Conservation (phyloP, 805 yeast genomes). For the Yarrowia hollandica region DNA sequence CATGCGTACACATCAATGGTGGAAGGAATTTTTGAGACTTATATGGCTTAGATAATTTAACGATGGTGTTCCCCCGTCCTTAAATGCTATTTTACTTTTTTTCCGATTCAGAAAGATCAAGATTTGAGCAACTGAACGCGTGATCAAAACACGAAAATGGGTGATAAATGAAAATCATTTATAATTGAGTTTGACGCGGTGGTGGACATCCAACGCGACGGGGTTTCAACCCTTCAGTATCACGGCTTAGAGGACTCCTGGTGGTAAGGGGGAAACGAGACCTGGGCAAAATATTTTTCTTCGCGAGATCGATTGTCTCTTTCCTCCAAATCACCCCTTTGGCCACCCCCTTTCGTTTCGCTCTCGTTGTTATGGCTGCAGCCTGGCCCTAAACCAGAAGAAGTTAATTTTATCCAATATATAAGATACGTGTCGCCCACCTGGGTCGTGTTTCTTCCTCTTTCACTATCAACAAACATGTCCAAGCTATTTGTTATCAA, state of each 20-base stretch:
- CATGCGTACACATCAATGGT: background rate
- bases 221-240: background rate
- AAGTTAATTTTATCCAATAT: slow-evolving; percentile 5
- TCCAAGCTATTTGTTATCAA: slow-evolving; percentile 73
- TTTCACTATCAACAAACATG: slow-evolving; percentile 13
- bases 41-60: background rate
- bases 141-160: background rate
- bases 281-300: background rate
- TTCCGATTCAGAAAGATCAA: too few species aligned
- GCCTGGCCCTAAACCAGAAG: slow-evolving; percentile 5
- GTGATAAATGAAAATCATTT: slow-evolving; percentile 25
- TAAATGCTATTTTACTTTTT: background rate
- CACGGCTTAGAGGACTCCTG: background rate
- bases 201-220: background rate
- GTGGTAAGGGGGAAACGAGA: background rate
- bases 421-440: slow-evolving; percentile 20
- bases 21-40: background rate
- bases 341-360: background rate
- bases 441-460: background rate
- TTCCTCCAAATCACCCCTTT: background rate
- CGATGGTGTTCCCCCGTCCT: background rate
- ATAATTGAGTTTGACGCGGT: slow-evolving; percentile 26
- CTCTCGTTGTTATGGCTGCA: background rate
- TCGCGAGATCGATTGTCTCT: background rate
- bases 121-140: slow-evolving; percentile 13